A percentile compares a stretch with the other conserved stretches of the same genome.
These are phyloP conservation scores for Hypoxylon rickii DNA, from an alignment of 495 filamentous ascomycete species.

Conservation along the genomic window DNA sequence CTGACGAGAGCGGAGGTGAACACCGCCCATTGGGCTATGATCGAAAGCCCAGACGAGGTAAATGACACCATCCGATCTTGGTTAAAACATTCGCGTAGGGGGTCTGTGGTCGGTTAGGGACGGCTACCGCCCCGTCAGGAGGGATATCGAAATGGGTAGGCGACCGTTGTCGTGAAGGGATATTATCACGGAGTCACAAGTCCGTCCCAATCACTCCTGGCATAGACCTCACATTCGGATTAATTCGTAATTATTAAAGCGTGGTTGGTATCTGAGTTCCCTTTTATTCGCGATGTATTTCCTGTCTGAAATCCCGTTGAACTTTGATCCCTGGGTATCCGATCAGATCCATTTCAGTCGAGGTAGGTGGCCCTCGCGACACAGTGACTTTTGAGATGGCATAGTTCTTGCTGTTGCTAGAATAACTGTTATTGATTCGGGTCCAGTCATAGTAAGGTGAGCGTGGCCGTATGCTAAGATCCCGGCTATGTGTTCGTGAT, in stretches of 20 bases:
- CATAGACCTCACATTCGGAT: too few relatives aligned
- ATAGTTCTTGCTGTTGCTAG: conserved; percentile 11
- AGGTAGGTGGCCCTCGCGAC: conserved; percentile 3
- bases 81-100: conserved; percentile 8
- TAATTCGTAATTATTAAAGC: too few relatives aligned
- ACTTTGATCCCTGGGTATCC: conserved; percentile 16
- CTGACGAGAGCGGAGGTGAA: conserved; percentile 11
- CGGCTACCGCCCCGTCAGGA: too few relatives aligned
- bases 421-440: conserved; percentile 8
- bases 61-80: conserved; percentile 9
- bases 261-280: too few relatives aligned
- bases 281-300: conserved; percentile 13
- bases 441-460: conserved; percentile 22
- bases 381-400: conserved; percentile 17
- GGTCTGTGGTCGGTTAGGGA: neutral
- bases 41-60: conserved; percentile 3
- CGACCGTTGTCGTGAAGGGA: too few relatives aligned
- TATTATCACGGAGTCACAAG: too few relatives aligned
- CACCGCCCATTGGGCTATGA: conserved; percentile 11
- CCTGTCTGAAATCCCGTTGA: conserved; percentile 21
- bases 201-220: too few relatives aligned
- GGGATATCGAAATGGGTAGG: too few relatives aligned
- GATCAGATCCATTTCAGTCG: conserved; percentile 15
- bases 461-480: conserved; percentile 3
- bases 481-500: conserved; percentile 3